phyloP scores from a whole-genome alignment of 2,329 filamentous ascomycete genomes.

The Cladobotryum mycophilum region DNA sequence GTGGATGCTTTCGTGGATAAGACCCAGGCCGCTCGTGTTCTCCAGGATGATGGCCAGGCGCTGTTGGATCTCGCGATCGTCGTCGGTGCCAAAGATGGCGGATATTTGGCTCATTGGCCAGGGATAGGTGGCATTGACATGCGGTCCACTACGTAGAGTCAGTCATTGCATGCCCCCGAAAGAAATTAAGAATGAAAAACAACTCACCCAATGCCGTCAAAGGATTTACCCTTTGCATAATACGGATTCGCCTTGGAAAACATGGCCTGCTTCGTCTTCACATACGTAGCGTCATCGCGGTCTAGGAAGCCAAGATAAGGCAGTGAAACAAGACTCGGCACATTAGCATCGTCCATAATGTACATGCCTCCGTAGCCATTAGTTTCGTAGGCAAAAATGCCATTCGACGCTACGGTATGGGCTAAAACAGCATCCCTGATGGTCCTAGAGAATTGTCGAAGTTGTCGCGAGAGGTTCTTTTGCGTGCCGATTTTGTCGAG shows the following conservation, averaged over 20 bases:
- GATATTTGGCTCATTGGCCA: conserved; percentile 54
- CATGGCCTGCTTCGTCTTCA: conserved; percentile 74
- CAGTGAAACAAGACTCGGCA: conserved; percentile 59
- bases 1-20: conserved; percentile 44
- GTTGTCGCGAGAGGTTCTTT: conserved; percentile 54
- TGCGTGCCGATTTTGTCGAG: conserved; percentile 64
- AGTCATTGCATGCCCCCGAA: background rate
- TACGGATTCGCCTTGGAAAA: conserved; percentile 74
- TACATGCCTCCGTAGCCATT: conserved; percentile 59
- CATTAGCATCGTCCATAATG: conserved; percentile 57
- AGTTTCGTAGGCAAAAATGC: conserved; percentile 72
- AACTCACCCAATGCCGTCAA: conserved; percentile 23
- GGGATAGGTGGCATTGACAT: conserved; percentile 54
- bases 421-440: conserved; percentile 61
- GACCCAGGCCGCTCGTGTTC: conserved; percentile 35
- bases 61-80: conserved; percentile 28
- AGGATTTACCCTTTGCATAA: conserved; percentile 36
- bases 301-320: conserved; percentile 58
- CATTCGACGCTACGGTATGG: conserved; percentile 37
- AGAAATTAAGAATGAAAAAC: background rate
- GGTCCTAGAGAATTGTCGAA: conserved; percentile 42
- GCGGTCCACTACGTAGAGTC: conserved; percentile 42
- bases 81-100: conserved; percentile 41
- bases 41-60: conserved; percentile 34
- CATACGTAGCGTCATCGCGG: conserved; percentile 59